These are phyloP conservation scores for Fusarium humuli DNA, from an alignment of 2,329 filamentous ascomycete species.

Conservation along the genomic window DNA sequence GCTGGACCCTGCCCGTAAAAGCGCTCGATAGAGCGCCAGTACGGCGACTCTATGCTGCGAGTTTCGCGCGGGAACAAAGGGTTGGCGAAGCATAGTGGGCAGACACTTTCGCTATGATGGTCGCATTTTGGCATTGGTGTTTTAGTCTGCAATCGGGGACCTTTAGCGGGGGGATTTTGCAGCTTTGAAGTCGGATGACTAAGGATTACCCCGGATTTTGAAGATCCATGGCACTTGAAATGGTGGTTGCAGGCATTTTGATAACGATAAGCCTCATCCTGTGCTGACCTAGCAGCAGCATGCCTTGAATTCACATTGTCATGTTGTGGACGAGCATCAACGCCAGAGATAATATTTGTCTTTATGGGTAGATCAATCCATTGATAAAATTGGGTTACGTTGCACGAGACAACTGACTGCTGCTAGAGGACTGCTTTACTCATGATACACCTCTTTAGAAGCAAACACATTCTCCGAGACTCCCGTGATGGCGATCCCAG, in stretches of 20 bases:
- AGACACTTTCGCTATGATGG: constrained; percentile 3
- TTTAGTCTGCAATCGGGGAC: background rate
- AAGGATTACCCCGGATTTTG: constrained; percentile 34
- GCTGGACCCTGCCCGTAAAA: constrained; percentile 68
- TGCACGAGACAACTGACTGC: constrained; percentile 24
- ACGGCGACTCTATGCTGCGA: constrained; percentile 67
- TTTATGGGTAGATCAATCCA: background rate
- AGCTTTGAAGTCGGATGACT: constrained; percentile 24
- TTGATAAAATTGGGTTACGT: constrained; percentile 10
- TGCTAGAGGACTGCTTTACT: background rate
- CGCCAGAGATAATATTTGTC: background rate
- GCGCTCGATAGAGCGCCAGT: constrained; percentile 77
- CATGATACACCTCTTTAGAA: constrained; percentile 3
- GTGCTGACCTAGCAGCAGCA: background rate
- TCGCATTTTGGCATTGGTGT: constrained; percentile 19
- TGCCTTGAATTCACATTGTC: background rate
- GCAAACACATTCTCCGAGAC: constrained; percentile 4
- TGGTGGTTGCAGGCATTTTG: background rate
- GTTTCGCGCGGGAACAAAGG: constrained; percentile 61
- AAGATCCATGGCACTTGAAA: constrained; percentile 2
- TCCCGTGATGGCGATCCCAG: constrained; percentile 7
- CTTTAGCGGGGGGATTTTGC: constrained; percentile 24
- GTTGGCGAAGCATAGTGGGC: constrained; percentile 46
- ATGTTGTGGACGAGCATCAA: background rate
- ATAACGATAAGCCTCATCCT: background rate